Conservation (phyloP, 75 land plant species). For the Cupressus sempervirens region DNA sequence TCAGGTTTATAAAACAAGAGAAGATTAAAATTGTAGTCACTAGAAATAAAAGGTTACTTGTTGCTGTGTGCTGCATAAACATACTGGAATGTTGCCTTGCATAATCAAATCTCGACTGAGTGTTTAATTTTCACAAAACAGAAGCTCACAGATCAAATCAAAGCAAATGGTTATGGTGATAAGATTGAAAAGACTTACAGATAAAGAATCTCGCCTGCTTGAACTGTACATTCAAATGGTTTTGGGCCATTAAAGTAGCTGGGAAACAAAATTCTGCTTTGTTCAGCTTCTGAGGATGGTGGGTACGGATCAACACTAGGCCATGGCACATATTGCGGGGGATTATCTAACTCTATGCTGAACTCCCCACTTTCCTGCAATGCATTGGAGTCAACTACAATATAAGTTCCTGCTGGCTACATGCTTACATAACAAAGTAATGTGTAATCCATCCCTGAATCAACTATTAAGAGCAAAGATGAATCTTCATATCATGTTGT, state of each 20-base stretch:
- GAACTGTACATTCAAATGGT: constrained; percentile 72
- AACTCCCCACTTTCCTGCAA: constrained; percentile 53
- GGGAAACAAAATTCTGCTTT: constrained; percentile 41
- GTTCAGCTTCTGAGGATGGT: constrained; percentile 13
- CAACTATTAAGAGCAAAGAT: neutral
- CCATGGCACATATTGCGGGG: constrained; percentile 68
- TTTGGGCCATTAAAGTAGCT: constrained; percentile 71
- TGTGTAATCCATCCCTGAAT: neutral
- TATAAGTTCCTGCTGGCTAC: neutral
- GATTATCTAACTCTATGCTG: constrained; percentile 42
- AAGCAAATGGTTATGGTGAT: neutral
- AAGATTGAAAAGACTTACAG: constrained; percentile 43
- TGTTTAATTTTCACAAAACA: neutral
- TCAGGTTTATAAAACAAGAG: neutral
- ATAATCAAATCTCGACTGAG: neutral
- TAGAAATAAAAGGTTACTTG: neutral
- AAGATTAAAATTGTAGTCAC: neutral
- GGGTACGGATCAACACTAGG: constrained; percentile 83
- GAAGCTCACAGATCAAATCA: neutral
- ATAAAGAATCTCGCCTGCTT: constrained; percentile 81
- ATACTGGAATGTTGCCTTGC: neutral
- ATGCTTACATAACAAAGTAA: neutral
- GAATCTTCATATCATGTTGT: neutral
- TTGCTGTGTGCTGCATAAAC: neutral
- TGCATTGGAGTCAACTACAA: neutral